These are phyloP conservation scores for Plasmodium sp. DNA, from an alignment of 169 alveolate species.

Conservation along the genomic window DNA sequence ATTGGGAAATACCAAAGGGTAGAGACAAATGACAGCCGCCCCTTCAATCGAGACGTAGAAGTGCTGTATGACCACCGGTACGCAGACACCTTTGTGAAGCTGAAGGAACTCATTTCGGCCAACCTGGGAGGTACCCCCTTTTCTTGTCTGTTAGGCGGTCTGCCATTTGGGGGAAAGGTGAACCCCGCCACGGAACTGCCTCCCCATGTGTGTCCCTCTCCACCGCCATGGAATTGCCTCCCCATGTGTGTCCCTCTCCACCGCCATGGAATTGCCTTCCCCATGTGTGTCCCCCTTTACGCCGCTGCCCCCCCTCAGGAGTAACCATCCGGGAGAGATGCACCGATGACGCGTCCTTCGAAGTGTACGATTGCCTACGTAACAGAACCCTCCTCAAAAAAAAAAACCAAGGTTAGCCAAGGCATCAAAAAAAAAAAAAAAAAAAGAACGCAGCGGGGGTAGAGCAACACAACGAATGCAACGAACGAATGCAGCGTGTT, in stretches of 20 bases:
- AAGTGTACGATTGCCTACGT: constrained; percentile 61
- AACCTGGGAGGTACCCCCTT: constrained; percentile 15
- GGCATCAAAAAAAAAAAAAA: background rate
- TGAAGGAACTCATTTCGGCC: constrained; percentile 51
- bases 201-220: background rate
- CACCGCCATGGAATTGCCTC: background rate
- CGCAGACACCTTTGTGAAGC: background rate
- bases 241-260: background rate
- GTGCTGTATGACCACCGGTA: constrained; percentile 31
- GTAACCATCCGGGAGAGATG: constrained; percentile 47
- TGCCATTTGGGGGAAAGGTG: background rate
- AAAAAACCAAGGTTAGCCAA: constrained; percentile 58
- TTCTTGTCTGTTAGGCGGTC: background rate
- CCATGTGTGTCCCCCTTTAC: background rate
- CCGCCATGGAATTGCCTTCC: background rate
- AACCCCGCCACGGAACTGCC: too few relatives aligned
- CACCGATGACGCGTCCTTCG: constrained; percentile 32
- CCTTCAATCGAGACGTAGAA: constrained; percentile 47
- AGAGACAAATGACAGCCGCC: background rate
- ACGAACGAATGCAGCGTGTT: background rate
- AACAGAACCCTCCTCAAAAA: constrained; percentile 39
- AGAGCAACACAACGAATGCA: background rate
- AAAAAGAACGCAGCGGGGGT: background rate
- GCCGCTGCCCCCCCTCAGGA: background rate
- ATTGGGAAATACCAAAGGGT: constrained; percentile 25